Evolutionary conservation across 2,329 filamentous ascomycete species (phyloP).

Genomic region (Arthrobotrys conoides): DNA sequence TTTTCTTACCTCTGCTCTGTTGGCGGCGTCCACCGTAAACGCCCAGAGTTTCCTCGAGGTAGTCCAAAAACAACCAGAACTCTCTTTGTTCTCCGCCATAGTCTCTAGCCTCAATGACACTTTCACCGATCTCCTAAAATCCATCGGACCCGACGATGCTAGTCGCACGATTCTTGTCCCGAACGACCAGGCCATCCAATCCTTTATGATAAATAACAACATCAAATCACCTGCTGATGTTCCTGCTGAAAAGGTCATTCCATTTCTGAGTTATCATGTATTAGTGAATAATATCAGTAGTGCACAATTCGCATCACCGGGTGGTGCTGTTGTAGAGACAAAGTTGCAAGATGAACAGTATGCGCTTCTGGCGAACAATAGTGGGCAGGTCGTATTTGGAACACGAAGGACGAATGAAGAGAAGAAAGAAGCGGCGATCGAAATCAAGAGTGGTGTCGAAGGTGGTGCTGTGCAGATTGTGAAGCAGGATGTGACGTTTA

Average conservation of each 20-base stretch:
- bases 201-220: conserved; percentile 40
- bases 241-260: conserved; percentile 22
- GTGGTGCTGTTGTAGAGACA: conserved; percentile 48
- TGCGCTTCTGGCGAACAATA: conserved; percentile 40
- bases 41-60: conserved; percentile 46
- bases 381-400: conserved; percentile 50
- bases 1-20: conserved; percentile 12
- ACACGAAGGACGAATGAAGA: conserved; percentile 10
- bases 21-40: conserved; percentile 31
- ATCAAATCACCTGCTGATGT: conserved; percentile 42
- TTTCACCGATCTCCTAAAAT: conserved; percentile 33
- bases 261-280: conserved; percentile 56
- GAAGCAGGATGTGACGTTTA: conserved; percentile 37
- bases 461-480: conserved; percentile 32
- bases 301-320: conserved; percentile 26
- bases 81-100: conserved; percentile 47
- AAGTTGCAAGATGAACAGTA: conserved; percentile 32
- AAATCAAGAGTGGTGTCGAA: conserved; percentile 48
- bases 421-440: conserved; percentile 21
- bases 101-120: conserved; percentile 31
- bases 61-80: conserved; percentile 26
- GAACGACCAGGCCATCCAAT: conserved; percentile 45
- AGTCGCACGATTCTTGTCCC: conserved; percentile 46
- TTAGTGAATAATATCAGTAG: conserved; percentile 48
- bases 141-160: conserved; percentile 6